Conservation (phyloP, 768 basidiomycete genomes). For the Phanerochaete sordida region DNA sequence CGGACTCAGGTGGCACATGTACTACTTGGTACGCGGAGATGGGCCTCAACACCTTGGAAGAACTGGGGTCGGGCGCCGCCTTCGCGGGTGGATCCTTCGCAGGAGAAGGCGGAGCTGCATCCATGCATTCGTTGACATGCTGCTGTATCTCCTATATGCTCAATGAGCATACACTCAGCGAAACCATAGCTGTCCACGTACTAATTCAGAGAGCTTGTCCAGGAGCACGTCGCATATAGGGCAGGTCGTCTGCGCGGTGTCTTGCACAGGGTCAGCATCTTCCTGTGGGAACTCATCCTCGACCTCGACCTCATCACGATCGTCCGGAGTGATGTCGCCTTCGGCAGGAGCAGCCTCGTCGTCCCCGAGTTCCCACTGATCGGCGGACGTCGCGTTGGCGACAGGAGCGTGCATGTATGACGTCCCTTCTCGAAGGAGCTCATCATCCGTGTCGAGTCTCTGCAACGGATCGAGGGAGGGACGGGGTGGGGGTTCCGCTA, state of each 20-base stretch:
- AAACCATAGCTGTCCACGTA: slow-evolving; percentile 16
- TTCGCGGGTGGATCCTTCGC: slow-evolving; percentile 3
- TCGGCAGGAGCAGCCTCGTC: slow-evolving; percentile 52
- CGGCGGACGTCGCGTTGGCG: slow-evolving; percentile 21
- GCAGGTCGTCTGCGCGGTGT: slow-evolving; percentile 20
- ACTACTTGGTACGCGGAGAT: background rate
- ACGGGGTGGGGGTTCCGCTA: background rate
- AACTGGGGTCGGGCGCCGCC: background rate
- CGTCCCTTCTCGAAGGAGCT: background rate
- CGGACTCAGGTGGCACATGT: slow-evolving; percentile 7
- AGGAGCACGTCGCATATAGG: slow-evolving; percentile 29
- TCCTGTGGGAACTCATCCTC: slow-evolving; percentile 22
- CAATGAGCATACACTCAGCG: slow-evolving; percentile 2
- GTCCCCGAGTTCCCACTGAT: slow-evolving; percentile 65
- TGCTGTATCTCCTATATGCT: slow-evolving; percentile 40
- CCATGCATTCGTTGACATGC: slow-evolving; percentile 61
- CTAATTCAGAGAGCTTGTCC: slow-evolving; percentile 24
- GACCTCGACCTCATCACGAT: slow-evolving; percentile 25
- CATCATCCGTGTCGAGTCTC: background rate
- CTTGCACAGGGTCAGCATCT: background rate
- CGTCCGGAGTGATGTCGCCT: slow-evolving; percentile 24
- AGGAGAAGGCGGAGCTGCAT: slow-evolving; percentile 20
- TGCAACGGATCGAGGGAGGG: background rate
- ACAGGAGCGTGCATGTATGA: background rate
- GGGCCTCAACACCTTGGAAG: background rate